These are phyloP conservation scores for Silybum marianum DNA, from an alignment of 129 eudicot genomes.

Conservation along the genomic window DNA sequence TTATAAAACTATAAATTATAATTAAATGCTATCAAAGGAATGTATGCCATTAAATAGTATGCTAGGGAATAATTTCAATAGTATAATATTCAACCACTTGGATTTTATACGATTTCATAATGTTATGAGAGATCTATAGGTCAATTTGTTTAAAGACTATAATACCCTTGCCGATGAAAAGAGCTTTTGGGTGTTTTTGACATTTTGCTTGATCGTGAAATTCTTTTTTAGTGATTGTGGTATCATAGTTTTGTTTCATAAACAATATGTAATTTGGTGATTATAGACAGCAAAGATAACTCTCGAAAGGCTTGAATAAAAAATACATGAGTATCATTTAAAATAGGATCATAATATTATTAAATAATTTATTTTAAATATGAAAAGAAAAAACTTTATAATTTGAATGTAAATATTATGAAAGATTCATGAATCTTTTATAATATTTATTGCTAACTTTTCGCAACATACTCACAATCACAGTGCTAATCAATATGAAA, in stretches of 20 bases:
- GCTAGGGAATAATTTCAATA: constrained; percentile 26
- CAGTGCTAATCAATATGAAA: too few relatives aligned
- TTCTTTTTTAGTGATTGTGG: not conserved
- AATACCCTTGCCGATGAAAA: not conserved
- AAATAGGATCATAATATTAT: not conserved
- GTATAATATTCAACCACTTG: constrained; percentile 8
- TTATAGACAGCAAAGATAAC: not conserved
- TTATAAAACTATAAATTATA: constrained; percentile 1
- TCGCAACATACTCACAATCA: too few relatives aligned
- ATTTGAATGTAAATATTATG: not conserved
- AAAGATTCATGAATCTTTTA: too few relatives aligned
- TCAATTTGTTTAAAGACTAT: constrained; percentile 11
- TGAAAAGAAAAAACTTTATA: too few relatives aligned
- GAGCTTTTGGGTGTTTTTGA: not conserved
- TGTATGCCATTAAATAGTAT: constrained; percentile 21
- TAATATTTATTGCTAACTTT: too few relatives aligned
- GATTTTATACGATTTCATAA: not conserved
- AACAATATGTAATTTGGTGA: not conserved
- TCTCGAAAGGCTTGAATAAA: not conserved
- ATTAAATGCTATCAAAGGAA: constrained; percentile 24
- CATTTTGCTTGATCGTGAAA: not conserved
- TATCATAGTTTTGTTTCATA: not conserved
- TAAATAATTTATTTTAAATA: too few relatives aligned
- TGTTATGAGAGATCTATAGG: not conserved
- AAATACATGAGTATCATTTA: not conserved